phyloP scores from a whole-genome alignment of 2,329 filamentous ascomycete genomes.

The Xylariomycetidae sp. region DNA sequence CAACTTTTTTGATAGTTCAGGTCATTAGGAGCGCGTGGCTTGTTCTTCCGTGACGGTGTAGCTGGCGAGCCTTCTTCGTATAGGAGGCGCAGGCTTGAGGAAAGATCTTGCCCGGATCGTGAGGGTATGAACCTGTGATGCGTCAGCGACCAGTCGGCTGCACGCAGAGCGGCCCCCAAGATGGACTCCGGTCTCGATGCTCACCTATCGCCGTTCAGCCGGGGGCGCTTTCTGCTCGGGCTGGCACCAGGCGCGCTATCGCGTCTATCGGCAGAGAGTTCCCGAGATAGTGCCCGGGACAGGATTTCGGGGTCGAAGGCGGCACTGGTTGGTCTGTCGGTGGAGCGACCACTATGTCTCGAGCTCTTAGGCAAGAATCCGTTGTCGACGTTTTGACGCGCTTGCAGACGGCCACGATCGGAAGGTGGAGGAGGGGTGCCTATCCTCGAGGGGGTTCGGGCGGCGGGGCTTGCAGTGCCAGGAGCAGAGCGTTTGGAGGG shows the following conservation, averaged over 20 bases:
- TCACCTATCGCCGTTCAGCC: constrained; percentile 58
- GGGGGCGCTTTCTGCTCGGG: constrained; percentile 52
- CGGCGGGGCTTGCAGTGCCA: constrained; percentile 29
- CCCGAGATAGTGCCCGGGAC: constrained; percentile 44
- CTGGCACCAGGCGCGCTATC: constrained; percentile 49
- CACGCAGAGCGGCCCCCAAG: neutral
- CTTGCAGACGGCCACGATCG: constrained; percentile 37
- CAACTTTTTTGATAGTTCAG: constrained; percentile 89
- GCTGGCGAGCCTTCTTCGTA: constrained; percentile 91
- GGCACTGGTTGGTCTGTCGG: constrained; percentile 30
- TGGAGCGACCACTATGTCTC: constrained; percentile 30
- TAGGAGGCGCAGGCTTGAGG: constrained; percentile 85
- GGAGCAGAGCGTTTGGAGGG: constrained; percentile 26
- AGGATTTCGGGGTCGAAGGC: constrained; percentile 44
- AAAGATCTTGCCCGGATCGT: constrained; percentile 84
- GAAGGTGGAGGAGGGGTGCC: constrained; percentile 39
- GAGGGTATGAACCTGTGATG: constrained; percentile 82
- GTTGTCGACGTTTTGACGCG: constrained; percentile 34
- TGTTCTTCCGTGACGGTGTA: constrained; percentile 79
- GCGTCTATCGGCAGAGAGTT: constrained; percentile 43
- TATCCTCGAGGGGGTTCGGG: constrained; percentile 30
- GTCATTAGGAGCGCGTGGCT: constrained; percentile 72
- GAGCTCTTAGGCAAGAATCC: constrained; percentile 26
- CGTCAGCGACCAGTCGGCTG: neutral
- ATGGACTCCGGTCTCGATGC: constrained; percentile 1